Base-by-base conservation (phyloP, 2,329 filamentous ascomycete species). In the Fusarium penzigii region DNA sequence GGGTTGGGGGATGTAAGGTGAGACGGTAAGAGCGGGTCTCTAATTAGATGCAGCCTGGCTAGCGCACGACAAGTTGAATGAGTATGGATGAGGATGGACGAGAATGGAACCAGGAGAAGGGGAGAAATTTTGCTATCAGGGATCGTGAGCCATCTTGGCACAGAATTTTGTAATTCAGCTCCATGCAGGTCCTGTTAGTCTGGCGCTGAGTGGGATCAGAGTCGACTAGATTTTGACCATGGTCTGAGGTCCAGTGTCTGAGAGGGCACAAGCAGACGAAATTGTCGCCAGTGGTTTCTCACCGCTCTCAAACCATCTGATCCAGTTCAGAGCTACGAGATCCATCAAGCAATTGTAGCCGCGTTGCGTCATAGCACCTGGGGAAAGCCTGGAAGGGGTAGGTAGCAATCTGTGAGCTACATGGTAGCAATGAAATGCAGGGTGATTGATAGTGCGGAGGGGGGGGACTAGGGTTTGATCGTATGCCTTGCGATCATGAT, bases 281-380 rank as follows among this genome's bases (percentile, higher is more conserved):
- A 11, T 11, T 36, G 32, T 11, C 32, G 10, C 32, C 32, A 11
- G 32, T 36, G 10, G 52, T 48, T 50, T 20, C 51, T 58, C 57
- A 49, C 51, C 49, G 59, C 53, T 45, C 48, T 47, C 3, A 36
- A 36, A 11, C 32, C 32, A 36, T 14, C 48, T 49, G 51, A 58
- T 47, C 52, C 55, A 54, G 63, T 59, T 54, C 55, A 64, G 57
- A 51, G 52, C 51, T 48, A 36, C 32, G 13, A 36, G 53, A 51
- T 51, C 53, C 50, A 44, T 53, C 51, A 29, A 39, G 36, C 8
- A 4, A 17, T 40, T 46, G 53, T 50, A 46, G 55, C 51, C 51
- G 47, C 45, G 56, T 64, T 65, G 63, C 61, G 63, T 65, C 63
- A 65, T 65, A 58, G 55, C 55, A 49, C 55, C 57, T 57, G 62